Evolutionary conservation across 2,329 filamentous ascomycete species (phyloP).

Genomic region (Penicillium occitanis): DNA sequence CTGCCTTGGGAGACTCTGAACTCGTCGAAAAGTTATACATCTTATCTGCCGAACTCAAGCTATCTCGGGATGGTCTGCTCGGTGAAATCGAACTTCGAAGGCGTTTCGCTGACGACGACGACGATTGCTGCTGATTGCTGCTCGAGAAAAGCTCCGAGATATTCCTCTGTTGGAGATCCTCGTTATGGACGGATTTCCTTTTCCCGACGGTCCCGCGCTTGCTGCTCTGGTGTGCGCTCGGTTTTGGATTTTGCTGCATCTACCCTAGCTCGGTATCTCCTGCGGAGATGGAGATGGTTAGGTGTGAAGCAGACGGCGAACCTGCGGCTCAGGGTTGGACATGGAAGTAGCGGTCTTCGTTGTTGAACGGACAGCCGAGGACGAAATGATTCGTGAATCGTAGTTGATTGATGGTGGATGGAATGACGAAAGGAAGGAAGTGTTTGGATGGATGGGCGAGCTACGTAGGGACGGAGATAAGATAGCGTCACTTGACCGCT

Average conservation of each 20-base stretch:
- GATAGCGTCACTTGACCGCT: conserved; percentile 22
- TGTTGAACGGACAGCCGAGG: background rate
- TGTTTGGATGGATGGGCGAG: conserved; percentile 17
- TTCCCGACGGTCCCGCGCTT: conserved; percentile 45
- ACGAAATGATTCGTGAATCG: background rate
- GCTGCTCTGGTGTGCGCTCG: conserved; percentile 44
- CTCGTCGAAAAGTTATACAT: conserved; percentile 55
- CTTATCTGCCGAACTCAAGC: conserved; percentile 39
- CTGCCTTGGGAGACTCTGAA: conserved; percentile 36
- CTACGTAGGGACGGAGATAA: conserved; percentile 30
- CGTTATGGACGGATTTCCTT: conserved; percentile 40
- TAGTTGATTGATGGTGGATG: background rate
- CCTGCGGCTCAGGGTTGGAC: conserved; percentile 24
- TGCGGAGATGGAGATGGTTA: conserved; percentile 12
- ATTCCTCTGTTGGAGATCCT: conserved; percentile 40
- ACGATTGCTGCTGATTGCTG: conserved; percentile 25
- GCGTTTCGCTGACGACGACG: conserved; percentile 42
- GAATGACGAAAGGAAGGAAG: conserved; percentile 1
- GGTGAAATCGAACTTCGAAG: conserved; percentile 28
- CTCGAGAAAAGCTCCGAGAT: conserved; percentile 48
- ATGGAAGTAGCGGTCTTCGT: conserved; percentile 4
- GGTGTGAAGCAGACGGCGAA: conserved; percentile 1
- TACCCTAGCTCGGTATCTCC: conserved; percentile 37
- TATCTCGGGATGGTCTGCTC: conserved; percentile 18
- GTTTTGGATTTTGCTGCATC: conserved; percentile 37